These are phyloP conservation scores for Leptographium flavum DNA, from an alignment of 2,329 filamentous ascomycete species.

Conservation along the genomic window DNA sequence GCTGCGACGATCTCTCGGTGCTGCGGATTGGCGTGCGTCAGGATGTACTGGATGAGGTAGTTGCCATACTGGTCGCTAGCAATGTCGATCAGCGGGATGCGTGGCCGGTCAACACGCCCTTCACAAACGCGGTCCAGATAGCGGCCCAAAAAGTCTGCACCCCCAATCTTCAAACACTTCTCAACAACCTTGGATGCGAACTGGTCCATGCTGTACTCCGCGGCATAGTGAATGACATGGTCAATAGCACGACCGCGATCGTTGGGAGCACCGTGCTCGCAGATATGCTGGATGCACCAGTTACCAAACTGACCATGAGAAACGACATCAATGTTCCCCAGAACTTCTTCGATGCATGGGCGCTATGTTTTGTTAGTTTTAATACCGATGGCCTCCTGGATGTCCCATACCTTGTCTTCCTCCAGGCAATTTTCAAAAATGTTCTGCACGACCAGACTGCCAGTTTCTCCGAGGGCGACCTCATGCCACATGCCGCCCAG, in stretches of 20 bases:
- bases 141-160: conserved; percentile 74
- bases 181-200: conserved; percentile 98
- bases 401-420: conserved; percentile 70
- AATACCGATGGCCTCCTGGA: neutral
- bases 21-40: conserved; percentile 73
- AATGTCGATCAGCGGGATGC: conserved; percentile 95
- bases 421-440: conserved; percentile 99
- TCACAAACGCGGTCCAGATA: conserved; percentile 93
- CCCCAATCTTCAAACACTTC: conserved; percentile 96
- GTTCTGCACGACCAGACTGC: conserved; percentile 95
- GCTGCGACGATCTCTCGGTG: conserved; percentile 87
- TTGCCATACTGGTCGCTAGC: conserved; percentile 98
- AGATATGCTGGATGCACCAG: conserved; percentile 99
- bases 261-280: conserved; percentile 81
- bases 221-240: conserved; percentile 83
- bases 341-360: conserved; percentile 91
- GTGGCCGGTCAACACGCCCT: conserved; percentile 75
- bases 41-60: conserved; percentile 93
- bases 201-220: conserved; percentile 97
- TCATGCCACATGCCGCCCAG: conserved; percentile 97
- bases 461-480: conserved; percentile 90
- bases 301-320: conserved; percentile 97
- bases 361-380: conserved; percentile 38
- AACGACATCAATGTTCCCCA: conserved; percentile 89
- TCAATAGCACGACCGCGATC: conserved; percentile 91